Conservation (phyloP, 495 filamentous ascomycete genomes). For the Tuber borchii region DNA sequence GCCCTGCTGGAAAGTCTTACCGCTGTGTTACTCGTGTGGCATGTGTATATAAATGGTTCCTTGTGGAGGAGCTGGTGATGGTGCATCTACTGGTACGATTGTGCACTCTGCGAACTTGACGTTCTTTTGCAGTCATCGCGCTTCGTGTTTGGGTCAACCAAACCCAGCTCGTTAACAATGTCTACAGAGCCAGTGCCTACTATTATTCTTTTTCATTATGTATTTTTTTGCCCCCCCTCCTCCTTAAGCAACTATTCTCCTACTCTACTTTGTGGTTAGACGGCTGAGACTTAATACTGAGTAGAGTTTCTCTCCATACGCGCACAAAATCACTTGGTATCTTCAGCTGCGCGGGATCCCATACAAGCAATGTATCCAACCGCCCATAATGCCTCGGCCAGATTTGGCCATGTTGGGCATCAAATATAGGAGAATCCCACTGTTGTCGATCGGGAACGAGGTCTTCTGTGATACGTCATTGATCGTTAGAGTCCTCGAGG, state of each 20-base stretch:
- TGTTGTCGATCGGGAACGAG: slow-evolving; percentile 54
- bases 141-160: not conserved
- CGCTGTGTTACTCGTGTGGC: not conserved
- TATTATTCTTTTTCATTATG: slow-evolving; percentile 31
- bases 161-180: not conserved
- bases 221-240: not conserved
- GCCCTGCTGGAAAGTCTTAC: not conserved
- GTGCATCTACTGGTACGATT: not conserved
- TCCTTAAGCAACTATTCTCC: not conserved
- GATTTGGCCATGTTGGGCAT: slow-evolving; percentile 54
- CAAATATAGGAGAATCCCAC: slow-evolving; percentile 59
- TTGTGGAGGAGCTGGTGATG: not conserved
- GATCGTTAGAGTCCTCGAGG: slow-evolving; percentile 55
- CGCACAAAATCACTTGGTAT: slow-evolving; percentile 55
- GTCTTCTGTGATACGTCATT: slow-evolving; percentile 56
- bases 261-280: not conserved
- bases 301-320: slow-evolving; percentile 51
- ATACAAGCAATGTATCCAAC: slow-evolving; percentile 53
- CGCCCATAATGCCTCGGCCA: slow-evolving; percentile 52
- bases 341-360: slow-evolving; percentile 53
- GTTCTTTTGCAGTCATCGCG: not conserved
- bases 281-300: not conserved
- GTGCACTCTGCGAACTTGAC: not conserved
- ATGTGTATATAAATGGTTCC: not conserved
- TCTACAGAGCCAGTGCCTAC: slow-evolving; percentile 9